Percentiles rank a stretch among this genome's conserved stretches.
phyloP scores from a whole-genome alignment of 805 yeast species.

The Wickerhamiella lipophila region DNA sequence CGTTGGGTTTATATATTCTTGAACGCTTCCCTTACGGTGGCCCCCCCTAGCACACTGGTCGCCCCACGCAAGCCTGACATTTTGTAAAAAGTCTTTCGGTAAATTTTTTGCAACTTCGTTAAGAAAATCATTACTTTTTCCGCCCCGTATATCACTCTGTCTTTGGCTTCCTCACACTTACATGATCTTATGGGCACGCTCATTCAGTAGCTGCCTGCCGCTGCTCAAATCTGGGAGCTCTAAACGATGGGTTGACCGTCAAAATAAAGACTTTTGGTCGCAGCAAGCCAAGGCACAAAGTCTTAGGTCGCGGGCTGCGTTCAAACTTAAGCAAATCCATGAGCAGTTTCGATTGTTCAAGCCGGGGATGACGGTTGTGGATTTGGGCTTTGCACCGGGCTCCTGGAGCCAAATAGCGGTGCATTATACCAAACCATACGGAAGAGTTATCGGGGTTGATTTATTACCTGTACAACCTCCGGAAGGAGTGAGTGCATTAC shows the following conservation, averaged over 20 bases:
- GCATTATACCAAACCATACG: conserved; percentile 37
- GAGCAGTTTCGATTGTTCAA: conserved; percentile 47
- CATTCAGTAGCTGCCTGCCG: not conserved
- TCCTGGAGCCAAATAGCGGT: conserved; percentile 86
- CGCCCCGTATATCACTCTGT: too few species aligned
- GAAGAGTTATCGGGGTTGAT: conserved; percentile 69
- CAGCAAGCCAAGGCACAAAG: conserved; percentile 51
- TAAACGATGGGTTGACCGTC: conserved; percentile 63
- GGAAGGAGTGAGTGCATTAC: conserved; percentile 61
- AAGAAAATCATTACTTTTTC: too few species aligned
- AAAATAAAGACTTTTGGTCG: conserved; percentile 49
- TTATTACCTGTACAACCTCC: conserved; percentile 71
- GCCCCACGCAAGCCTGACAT: too few species aligned
- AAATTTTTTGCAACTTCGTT: too few species aligned
- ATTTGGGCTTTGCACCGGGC: conserved; percentile 84
- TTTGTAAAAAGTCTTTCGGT: too few species aligned
- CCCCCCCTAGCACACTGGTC: too few species aligned
- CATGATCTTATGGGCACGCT: not conserved
- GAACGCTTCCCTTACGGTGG: too few species aligned
- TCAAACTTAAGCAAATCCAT: conserved; percentile 67
- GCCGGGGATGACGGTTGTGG: conserved; percentile 52
- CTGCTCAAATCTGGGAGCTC: conserved; percentile 27
- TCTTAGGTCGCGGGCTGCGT: conserved; percentile 79
- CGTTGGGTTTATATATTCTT: too few species aligned
- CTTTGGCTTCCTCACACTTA: not conserved